These are phyloP conservation scores for Globomyces pollinis-pini DNA, from an alignment of 192 early-diverging fungal species.

Conservation along the genomic window DNA sequence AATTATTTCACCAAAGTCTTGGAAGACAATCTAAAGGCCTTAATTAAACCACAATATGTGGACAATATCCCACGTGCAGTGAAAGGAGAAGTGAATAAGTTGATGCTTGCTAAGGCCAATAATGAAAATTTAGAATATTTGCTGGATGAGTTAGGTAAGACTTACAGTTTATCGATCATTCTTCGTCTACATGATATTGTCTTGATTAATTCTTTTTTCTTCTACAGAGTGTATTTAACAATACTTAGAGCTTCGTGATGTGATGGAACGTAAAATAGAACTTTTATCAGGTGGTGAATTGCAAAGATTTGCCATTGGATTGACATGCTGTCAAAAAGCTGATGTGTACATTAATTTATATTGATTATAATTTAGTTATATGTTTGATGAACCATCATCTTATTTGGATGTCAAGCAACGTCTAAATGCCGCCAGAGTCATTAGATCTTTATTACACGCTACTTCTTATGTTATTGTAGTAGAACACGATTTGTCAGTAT, in stretches of 20 bases:
- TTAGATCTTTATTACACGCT: conserved; percentile 70
- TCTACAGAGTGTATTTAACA: not conserved
- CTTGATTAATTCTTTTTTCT: not conserved
- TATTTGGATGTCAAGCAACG: conserved; percentile 99
- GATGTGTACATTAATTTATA: conserved; percentile 59
- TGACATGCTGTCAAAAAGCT: conserved; percentile 70
- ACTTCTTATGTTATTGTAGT: conserved; percentile 87
- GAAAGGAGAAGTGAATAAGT: conserved; percentile 64
- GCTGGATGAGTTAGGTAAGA: conserved; percentile 61
- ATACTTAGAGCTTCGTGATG: conserved; percentile 64
- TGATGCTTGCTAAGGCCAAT: conserved; percentile 67
- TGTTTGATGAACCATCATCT: conserved; percentile 98
- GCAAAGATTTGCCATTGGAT: conserved; percentile 94
- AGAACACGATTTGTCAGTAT: conserved; percentile 96
- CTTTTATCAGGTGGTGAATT: conserved; percentile 87
- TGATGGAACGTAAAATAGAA: conserved; percentile 73
- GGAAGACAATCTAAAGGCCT: conserved; percentile 88
- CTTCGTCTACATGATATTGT: not conserved
- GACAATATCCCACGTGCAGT: conserved; percentile 79
- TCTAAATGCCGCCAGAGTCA: conserved; percentile 89
- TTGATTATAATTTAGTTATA: conserved; percentile 52
- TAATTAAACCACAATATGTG: conserved; percentile 96
- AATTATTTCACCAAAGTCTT: conserved; percentile 98
- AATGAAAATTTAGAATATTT: conserved; percentile 65
- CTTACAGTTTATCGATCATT: conserved; percentile 21